phyloP scores from a whole-genome alignment of 306 rosid species.

The Vigna hirtella region DNA sequence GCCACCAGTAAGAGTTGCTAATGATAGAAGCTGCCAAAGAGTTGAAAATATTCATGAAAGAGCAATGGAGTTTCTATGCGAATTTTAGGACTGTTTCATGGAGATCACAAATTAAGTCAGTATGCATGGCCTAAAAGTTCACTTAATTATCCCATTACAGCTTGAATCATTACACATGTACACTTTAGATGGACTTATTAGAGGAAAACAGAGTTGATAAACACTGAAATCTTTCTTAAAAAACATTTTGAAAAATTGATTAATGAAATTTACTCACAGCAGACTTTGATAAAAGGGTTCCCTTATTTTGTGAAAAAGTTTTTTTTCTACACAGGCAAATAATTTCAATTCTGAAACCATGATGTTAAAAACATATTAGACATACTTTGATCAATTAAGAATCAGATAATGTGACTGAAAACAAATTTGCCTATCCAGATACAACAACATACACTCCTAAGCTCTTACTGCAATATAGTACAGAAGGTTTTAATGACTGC shows the following conservation, averaged over 20 bases:
- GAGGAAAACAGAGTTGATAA: neutral
- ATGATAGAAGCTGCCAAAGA: slow-evolving; percentile 72
- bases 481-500: neutral
- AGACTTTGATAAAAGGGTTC: neutral
- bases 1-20: slow-evolving; percentile 70
- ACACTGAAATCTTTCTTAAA: neutral
- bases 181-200: neutral
- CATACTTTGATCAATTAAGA: neutral
- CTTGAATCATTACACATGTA: neutral
- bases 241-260: neutral
- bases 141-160: neutral
- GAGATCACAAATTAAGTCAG: slow-evolving; percentile 5
- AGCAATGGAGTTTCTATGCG: slow-evolving; percentile 26
- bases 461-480: neutral
- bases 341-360: slow-evolving; percentile 15
- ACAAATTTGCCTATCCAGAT: neutral
- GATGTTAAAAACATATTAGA: neutral
- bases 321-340: neutral
- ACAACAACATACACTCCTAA: slow-evolving; percentile 11
- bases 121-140: slow-evolving; percentile 4
- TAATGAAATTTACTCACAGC: neutral
- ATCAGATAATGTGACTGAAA: neutral
- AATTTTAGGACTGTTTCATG: slow-evolving; percentile 4
- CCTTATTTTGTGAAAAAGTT: neutral
- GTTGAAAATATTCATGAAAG: slow-evolving; percentile 30